These are phyloP conservation scores for Peniophora sp. DNA, from an alignment of 1,284 basidiomycete genomes.

Conservation along the genomic window DNA sequence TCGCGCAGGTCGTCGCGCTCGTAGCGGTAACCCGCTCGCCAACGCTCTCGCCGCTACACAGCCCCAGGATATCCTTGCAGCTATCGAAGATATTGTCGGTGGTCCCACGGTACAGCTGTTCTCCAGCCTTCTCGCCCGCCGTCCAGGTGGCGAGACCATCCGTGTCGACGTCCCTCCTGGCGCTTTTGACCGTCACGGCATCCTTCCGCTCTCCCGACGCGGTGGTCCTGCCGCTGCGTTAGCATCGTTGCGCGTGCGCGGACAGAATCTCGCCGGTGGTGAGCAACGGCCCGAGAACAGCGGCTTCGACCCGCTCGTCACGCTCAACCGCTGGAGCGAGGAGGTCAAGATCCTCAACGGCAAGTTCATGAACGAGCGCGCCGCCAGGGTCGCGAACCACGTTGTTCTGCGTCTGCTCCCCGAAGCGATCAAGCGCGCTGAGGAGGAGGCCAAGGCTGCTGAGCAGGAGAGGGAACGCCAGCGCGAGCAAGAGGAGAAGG, in stretches of 20 bases:
- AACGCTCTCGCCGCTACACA: conserved; percentile 28
- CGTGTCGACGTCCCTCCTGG: conserved; percentile 64
- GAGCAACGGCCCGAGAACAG: conserved; percentile 41
- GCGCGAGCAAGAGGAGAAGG: conserved; percentile 33
- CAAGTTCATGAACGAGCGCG: conserved; percentile 60
- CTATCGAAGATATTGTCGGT: conserved; percentile 78
- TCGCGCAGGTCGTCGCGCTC: conserved; percentile 48
- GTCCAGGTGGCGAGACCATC: conserved; percentile 55
- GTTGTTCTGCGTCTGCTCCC: conserved; percentile 78
- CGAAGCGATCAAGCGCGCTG: conserved; percentile 57
- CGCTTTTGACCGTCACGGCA: conserved; percentile 44
- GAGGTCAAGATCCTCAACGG: conserved; percentile 81
- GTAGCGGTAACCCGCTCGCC: conserved; percentile 32
- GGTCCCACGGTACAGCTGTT: conserved; percentile 78
- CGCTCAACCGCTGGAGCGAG: conserved; percentile 86
- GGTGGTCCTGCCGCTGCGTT: conserved; percentile 41
- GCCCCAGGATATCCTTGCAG: conserved; percentile 62
- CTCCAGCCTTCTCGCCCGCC: conserved; percentile 66
- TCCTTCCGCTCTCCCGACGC: conserved; percentile 27
- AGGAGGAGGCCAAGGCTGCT: conserved; percentile 35
- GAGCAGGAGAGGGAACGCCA: conserved; percentile 11
- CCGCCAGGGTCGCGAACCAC: conserved; percentile 66
- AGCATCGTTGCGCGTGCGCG: no score
- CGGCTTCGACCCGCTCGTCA: conserved; percentile 72
- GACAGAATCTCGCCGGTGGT: background rate